phyloP scores from a whole-genome alignment of 768 basidiomycete species.

The Roridomyces roridus region DNA sequence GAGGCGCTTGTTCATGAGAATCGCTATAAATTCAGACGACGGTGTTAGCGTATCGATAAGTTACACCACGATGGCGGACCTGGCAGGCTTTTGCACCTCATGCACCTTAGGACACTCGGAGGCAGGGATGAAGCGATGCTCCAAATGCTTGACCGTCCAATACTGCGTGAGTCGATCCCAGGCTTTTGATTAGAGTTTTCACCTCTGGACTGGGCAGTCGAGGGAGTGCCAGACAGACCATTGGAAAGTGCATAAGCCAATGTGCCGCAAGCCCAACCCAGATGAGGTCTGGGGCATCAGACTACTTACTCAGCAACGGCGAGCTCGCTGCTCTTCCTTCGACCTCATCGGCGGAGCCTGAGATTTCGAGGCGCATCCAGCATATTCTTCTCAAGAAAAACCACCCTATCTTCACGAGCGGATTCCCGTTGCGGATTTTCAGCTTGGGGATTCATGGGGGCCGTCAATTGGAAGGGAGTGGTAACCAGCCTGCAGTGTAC shows the following conservation, averaged over 20 bases:
- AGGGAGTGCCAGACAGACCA: slow-evolving; percentile 27
- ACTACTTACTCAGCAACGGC: slow-evolving; percentile 17
- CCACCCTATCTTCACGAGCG: slow-evolving; percentile 25
- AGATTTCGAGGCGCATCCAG: slow-evolving; percentile 18
- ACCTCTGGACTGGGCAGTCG: too few relatives aligned
- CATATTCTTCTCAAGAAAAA: slow-evolving; percentile 24
- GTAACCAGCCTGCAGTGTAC: slow-evolving; percentile 29
- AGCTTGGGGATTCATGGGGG: slow-evolving; percentile 20
- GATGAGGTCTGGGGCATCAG: slow-evolving; percentile 30
- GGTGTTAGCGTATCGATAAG: too few relatives aligned
- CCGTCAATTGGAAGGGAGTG: background rate
- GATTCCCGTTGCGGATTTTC: slow-evolving; percentile 25
- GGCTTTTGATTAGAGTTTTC: too few relatives aligned
- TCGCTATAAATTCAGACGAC: too few relatives aligned
- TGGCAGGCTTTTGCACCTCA: too few relatives aligned
- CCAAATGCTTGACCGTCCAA: too few relatives aligned
- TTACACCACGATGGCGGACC: too few relatives aligned
- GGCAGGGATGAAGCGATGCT: too few relatives aligned
- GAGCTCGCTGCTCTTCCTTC: slow-evolving; percentile 8
- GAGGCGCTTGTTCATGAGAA: too few relatives aligned
- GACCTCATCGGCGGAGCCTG: slow-evolving; percentile 3
- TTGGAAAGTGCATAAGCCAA: slow-evolving; percentile 31
- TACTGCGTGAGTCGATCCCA: too few relatives aligned
- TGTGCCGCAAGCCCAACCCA: slow-evolving; percentile 20
- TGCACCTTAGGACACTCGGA: too few relatives aligned